Evolutionary conservation across 2,329 filamentous ascomycete genomes (phyloP), one percentile per base, ranked within the genome.

Genomic region (Albophoma yamanashiensis): DNA sequence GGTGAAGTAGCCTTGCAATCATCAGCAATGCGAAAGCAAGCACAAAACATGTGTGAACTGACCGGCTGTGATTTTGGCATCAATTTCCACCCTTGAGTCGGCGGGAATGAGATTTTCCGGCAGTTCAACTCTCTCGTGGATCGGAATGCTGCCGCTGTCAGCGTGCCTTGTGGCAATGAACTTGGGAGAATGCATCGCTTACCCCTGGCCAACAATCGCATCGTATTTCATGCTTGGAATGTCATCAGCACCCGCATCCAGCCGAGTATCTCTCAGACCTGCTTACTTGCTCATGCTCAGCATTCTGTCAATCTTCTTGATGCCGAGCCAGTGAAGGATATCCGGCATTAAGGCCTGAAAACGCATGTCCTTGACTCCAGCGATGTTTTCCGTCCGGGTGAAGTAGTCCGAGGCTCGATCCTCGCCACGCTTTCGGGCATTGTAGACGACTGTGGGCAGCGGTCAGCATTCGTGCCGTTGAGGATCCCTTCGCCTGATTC

Each of bases 301-400:
- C 94, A 97, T 99, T 62, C 92, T 84, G 74, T 99, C 94, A 70
- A 99, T 97, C 81, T 97, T 97, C 72, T 89, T 94, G 71, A 99
- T 97, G 63, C 94, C 94, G 38, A 99, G 84, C 94, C 94, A 97
- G 76, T 97, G 94, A 59, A 97, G 82, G 65, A 97, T 96, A 73
- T 96, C 92, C 40, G 94, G 93, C 94, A 97, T 97, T 59, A 99
- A 80, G 36, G 93, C 93, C 78, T 97, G 94, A 81, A 97, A 97
- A 45, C 94, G 87, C 93, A 97, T 97, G 67, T 86, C 89, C 74
- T 96, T 96, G 65, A 97, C 93, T 62, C 94, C 94, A 11, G 94
- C 94, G 71, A 99, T 95, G 72, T 97, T 96, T 75, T 97, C 93
- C n/a, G 93, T 97, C 60, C 94, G 83, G 76, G 93, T 89, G 79